A percentile compares a stretch with the other conserved stretches of the same genome.
phyloP scores from a whole-genome alignment of 139 green algal species.

The Closterium sp. region DNA sequence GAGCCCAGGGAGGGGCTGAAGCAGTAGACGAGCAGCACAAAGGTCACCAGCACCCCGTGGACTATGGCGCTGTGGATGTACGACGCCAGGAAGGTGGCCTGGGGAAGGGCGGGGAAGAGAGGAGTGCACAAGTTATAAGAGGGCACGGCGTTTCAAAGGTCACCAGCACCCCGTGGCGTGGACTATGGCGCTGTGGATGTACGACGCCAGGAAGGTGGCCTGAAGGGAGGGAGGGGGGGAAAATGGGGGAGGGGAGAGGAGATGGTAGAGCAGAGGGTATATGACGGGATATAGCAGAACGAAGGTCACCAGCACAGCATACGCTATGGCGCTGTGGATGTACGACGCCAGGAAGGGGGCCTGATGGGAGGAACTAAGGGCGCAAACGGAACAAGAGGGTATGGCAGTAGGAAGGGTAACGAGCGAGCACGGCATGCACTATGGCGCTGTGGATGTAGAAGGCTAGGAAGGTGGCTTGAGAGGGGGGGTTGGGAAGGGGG shows the following conservation, averaged over 20 bases:
- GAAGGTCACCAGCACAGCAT: constrained; percentile 80
- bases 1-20: constrained; percentile 57
- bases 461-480: no score
- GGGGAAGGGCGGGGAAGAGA: constrained; percentile 5
- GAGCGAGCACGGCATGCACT: no score
- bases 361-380: constrained; percentile 55
- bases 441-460: no score
- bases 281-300: constrained; percentile 64
- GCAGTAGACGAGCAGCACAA: constrained; percentile 78
- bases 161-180: constrained; percentile 77
- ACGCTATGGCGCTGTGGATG: constrained; percentile 77
- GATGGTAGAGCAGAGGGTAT: no score
- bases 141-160: constrained; percentile 80
- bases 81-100: constrained; percentile 80
- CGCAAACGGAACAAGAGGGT: no score
- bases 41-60: constrained; percentile 79
- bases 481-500: no score
- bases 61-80: constrained; percentile 82
- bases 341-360: constrained; percentile 83
- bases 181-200: constrained; percentile 78
- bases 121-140: no score
- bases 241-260: no score
- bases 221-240: no score
- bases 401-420: no score
- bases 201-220: constrained; percentile 60